A percentile compares a stretch with the other conserved stretches of the same genome.
phyloP scores from a whole-genome alignment of 2,329 filamentous ascomycete genomes.

The Ceratocystis variospora region DNA sequence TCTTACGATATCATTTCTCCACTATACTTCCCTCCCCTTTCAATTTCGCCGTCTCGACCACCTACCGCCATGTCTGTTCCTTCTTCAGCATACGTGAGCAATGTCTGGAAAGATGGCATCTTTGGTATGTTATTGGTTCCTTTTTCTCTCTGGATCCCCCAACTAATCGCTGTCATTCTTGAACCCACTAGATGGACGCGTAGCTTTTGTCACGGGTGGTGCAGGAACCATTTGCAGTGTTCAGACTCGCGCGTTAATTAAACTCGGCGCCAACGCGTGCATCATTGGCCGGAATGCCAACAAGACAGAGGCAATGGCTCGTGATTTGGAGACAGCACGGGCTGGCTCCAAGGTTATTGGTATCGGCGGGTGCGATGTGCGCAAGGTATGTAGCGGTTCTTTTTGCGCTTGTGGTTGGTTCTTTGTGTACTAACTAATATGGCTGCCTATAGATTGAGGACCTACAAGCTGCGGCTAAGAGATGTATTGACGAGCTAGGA shows the following conservation, averaged over 20 bases:
- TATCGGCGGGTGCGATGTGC: constrained; percentile 67
- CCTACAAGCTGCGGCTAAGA: constrained; percentile 60
- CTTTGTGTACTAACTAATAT: neutral
- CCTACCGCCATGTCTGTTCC: constrained; percentile 46
- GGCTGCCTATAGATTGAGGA: constrained; percentile 37
- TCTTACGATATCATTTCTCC: too few relatives aligned
- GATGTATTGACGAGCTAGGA: constrained; percentile 70
- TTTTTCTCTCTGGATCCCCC: neutral
- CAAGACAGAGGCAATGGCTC: constrained; percentile 71
- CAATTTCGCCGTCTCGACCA: neutral
- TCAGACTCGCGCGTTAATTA: constrained; percentile 80
- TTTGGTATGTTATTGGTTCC: constrained; percentile 46
- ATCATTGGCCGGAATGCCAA: constrained; percentile 82
- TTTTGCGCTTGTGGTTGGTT: constrained; percentile 2
- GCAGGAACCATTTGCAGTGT: constrained; percentile 88
- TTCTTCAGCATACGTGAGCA: constrained; percentile 63
- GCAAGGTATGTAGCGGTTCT: constrained; percentile 40
- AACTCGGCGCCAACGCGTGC: constrained; percentile 83
- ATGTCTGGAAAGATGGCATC: constrained; percentile 74
- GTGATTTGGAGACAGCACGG: constrained; percentile 67
- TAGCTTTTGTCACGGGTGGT: constrained; percentile 89
- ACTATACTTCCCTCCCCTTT: neutral
- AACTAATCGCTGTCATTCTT: neutral
- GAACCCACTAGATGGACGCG: constrained; percentile 54
- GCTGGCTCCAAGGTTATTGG: constrained; percentile 73